Evolutionary conservation across 306 rosid species (phyloP), one percentile per base, ranked within the genome.

Genomic region (Trifolium repens): DNA sequence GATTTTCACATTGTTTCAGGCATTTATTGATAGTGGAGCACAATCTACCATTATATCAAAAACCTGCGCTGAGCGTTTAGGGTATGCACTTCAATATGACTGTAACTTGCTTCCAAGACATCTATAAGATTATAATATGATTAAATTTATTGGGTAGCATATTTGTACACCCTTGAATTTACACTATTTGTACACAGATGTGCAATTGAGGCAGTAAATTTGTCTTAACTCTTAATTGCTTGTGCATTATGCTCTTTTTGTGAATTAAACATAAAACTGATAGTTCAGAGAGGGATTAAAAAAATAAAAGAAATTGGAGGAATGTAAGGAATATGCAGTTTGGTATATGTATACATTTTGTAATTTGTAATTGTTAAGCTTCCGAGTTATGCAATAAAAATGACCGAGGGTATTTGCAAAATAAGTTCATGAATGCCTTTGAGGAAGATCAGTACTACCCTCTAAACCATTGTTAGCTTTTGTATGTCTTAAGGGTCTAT

Each of bases 1-100:
- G 17, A 74, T 60, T 73, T 73, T 57, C 13, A 54, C 78, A 74
- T 77, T 67, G 62, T 74, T 83, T 77, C 86, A 94, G 99, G 99
- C 99, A 81, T 94, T 94, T 87, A 98, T 94, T 68, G 99, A 94
- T 72, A 94, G 99, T 76, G 99, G 99, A 83, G 99, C 99, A 22
- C 99, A 94, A 70, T 92, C 99, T 67, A 94, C 99, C 58, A 94
- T 94, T 65, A 94, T 94, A 84, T 94, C 99, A 40, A 94, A 94
- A 90, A 90, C 85, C 73, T 94, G 99, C 63, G 99, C 97, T 71
- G 99, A 94, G 84, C 90, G 94, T 62, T 89, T 87, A 64, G 99
- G 99, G 99, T 94, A 92, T 73, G 96, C 47, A 71, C 44, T 60
- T 82, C 32, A 16, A 54, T 75, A 75, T 74, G n/a, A 69, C 80